Percentiles rank a stretch among this genome's conserved stretches.
Conservation (phyloP, 31 red algal genomes). For the Porphyra umbilicalis region DNA sequence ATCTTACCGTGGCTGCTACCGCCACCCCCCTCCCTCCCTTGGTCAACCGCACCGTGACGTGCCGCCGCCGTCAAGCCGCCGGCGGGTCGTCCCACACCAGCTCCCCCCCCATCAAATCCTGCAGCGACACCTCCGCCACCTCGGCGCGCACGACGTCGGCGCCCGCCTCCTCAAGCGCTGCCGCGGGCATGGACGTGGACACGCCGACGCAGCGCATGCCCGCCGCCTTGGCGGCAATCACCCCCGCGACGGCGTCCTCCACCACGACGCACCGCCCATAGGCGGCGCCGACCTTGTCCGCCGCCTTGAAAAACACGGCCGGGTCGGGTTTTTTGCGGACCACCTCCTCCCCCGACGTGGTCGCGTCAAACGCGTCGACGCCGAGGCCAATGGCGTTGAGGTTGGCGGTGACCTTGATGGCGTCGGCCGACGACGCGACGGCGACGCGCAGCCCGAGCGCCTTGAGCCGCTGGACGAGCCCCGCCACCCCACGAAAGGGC, state of each 20-base stretch:
- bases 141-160: constrained; percentile 50
- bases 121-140: constrained; percentile 37
- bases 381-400: constrained; percentile 54
- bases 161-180: constrained; percentile 14
- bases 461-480: constrained; percentile 36
- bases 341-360: constrained; percentile 50
- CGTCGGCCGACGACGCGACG: constrained; percentile 71
- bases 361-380: constrained; percentile 25
- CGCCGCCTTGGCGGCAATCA: constrained; percentile 71
- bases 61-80: too few relatives aligned
- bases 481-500: constrained; percentile 49
- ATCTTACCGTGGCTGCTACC: too few relatives aligned
- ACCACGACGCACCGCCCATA: constrained; percentile 54
- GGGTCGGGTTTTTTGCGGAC: constrained; percentile 84
- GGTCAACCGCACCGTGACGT: too few relatives aligned
- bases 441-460: constrained; percentile 52
- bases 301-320: constrained; percentile 67
- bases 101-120: constrained; percentile 36
- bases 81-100: not conserved
- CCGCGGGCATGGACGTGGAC: constrained; percentile 19
- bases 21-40: too few relatives aligned
- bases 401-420: constrained; percentile 76
- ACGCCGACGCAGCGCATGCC: constrained; percentile 76
- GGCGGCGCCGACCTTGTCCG: constrained; percentile 23
- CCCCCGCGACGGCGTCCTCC: constrained; percentile 75